Conservation (phyloP, 345 rosid genomes). For the Tarenaya hassleriana region DNA sequence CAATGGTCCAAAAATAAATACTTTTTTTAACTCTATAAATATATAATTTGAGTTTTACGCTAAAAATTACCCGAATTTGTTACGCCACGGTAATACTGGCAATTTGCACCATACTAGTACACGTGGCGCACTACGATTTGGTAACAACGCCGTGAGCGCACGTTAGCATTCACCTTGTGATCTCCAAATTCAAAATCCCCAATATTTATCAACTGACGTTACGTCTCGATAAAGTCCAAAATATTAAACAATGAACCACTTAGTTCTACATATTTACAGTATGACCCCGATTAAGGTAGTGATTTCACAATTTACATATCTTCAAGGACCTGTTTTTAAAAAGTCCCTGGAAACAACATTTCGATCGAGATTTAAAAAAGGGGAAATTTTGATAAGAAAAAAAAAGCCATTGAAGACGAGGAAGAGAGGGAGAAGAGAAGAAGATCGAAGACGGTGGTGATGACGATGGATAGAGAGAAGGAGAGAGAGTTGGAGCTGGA, state of each 20-base stretch:
- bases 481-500: constrained; percentile 98
- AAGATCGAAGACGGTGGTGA: constrained; percentile 37
- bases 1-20: too few relatives aligned
- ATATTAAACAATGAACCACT: not conserved
- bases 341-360: constrained; percentile 28
- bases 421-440: constrained; percentile 13
- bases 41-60: too few relatives aligned
- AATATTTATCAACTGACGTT: constrained; percentile 15
- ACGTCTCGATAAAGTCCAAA: constrained; percentile 24
- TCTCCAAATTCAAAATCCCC: constrained; percentile 22
- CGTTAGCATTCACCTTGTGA: constrained; percentile 21
- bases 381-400: constrained; percentile 9
- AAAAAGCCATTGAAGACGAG: constrained; percentile 1
- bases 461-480: constrained; percentile 99
- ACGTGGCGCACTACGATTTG: constrained; percentile 12
- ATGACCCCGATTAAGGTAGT: not conserved
- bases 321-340: constrained; percentile 23
- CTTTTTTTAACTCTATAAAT: too few relatives aligned
- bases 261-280: not conserved
- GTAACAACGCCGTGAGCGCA: constrained; percentile 18
- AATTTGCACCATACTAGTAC: too few relatives aligned
- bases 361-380: constrained; percentile 35
- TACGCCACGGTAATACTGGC: too few relatives aligned
- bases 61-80: too few relatives aligned
- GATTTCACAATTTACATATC: not conserved